Conservation (phyloP, 495 filamentous ascomycete genomes). For the Apiosordaria backusii region DNA sequence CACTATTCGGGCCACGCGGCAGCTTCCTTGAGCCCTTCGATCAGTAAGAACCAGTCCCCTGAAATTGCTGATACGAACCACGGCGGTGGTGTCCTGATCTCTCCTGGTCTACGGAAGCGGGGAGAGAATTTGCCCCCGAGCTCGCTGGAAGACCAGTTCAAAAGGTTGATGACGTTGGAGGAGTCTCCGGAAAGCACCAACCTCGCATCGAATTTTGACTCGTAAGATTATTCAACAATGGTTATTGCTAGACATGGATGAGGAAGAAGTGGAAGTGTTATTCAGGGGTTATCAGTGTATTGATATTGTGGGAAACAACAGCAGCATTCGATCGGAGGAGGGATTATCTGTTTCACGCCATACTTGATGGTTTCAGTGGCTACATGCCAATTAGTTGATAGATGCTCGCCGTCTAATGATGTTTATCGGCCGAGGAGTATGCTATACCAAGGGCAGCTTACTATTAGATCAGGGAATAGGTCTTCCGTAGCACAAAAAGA, state of each 20-base stretch:
- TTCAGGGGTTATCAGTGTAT: constrained; percentile 7
- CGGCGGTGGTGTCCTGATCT: constrained; percentile 23
- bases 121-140: constrained; percentile 44
- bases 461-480: constrained; percentile 3
- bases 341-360: constrained; percentile 10
- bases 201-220: constrained; percentile 14
- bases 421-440: constrained; percentile 1
- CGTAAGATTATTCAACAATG: constrained; percentile 7
- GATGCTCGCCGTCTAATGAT: constrained; percentile 2
- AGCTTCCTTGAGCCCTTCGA: constrained; percentile 41
- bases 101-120: constrained; percentile 30
- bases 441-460: neutral
- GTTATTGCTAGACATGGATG: neutral
- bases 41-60: constrained; percentile 30
- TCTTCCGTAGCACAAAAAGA: constrained; percentile 1
- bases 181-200: constrained; percentile 14
- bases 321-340: neutral
- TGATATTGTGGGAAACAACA: constrained; percentile 3
- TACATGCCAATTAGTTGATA: neutral
- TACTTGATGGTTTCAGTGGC: constrained; percentile 2
- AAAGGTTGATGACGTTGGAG: constrained; percentile 20
- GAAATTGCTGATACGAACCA: constrained; percentile 21
- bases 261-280: neutral
- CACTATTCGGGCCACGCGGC: constrained; percentile 43
- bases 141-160: constrained; percentile 32